Conservation (phyloP, 1,284 basidiomycete genomes). For the Omphalotus olearius region DNA sequence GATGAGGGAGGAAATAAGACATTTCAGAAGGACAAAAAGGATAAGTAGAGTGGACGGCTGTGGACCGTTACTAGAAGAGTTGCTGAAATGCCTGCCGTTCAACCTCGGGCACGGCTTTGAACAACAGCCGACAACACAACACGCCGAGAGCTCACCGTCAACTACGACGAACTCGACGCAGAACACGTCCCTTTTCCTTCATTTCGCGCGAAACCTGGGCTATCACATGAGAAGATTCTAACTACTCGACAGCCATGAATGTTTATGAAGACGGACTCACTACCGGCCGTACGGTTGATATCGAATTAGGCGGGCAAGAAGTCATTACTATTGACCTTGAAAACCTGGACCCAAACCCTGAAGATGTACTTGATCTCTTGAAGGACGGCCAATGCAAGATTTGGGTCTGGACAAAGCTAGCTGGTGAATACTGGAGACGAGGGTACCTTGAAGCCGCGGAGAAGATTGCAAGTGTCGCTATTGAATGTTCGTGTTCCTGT, state of each 20-base stretch:
- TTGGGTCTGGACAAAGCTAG: constrained; percentile 73
- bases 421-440: constrained; percentile 74
- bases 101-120: not conserved
- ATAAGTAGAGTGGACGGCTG: not conserved
- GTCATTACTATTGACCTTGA: constrained; percentile 79
- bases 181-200: not conserved
- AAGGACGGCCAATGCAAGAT: constrained; percentile 65
- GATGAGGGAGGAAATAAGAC: constrained; percentile 87
- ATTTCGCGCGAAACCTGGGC: not conserved
- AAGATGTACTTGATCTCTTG: constrained; percentile 68
- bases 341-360: constrained; percentile 68
- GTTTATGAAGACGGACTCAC: constrained; percentile 9
- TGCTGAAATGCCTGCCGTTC: constrained; percentile 1
- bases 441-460: constrained; percentile 67
- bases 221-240: constrained; percentile 9
- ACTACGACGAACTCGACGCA: not conserved
- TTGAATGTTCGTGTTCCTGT: constrained; percentile 48
- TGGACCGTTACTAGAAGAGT: no score
- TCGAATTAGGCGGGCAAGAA: constrained; percentile 74
- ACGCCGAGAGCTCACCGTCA: not conserved
- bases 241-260: constrained; percentile 1
- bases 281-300: constrained; percentile 40
- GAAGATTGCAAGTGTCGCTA: constrained; percentile 57
- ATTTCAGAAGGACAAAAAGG: constrained; percentile 30
- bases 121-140: not conserved